phyloP scores from a whole-genome alignment of 768 basidiomycete species.

The Mycena leptocephala region DNA sequence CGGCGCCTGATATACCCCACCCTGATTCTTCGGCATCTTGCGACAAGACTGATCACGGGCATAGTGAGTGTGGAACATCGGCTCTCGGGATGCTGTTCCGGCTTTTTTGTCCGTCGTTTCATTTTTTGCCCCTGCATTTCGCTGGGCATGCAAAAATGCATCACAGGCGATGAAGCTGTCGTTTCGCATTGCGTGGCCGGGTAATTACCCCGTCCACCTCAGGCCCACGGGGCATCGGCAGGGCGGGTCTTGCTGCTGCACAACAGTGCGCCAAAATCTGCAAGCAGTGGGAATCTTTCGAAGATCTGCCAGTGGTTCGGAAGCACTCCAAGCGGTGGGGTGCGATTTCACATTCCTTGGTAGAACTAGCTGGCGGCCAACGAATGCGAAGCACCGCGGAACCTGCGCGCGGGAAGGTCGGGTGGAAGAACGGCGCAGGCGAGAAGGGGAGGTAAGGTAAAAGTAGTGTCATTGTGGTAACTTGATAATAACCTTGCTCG shows the following conservation, averaged over 20 bases:
- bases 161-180: too few species aligned
- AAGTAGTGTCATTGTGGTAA: conserved; percentile 17
- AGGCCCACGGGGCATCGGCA: not conserved
- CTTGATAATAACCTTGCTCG: conserved; percentile 18
- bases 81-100: conserved; percentile 13
- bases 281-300: not conserved
- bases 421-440: conserved; percentile 2
- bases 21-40: conserved; percentile 6
- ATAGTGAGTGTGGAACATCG: not conserved
- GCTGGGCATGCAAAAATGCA: not conserved
- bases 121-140: not conserved
- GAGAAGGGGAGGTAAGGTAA: conserved; percentile 19
- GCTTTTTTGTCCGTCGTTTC: not conserved
- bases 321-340: conserved; percentile 18
- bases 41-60: not conserved
- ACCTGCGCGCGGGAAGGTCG: conserved; percentile 19
- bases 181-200: too few species aligned
- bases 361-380: conserved; percentile 5
- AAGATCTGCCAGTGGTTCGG: conserved; percentile 20
- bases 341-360: not conserved
- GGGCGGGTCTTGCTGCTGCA: not conserved
- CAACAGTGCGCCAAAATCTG: not conserved
- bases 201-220: too few species aligned
- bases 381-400: conserved; percentile 9
- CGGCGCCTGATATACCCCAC: not conserved